phyloP scores from a whole-genome alignment of 208 protist species.

The Wallacemonas sp. region DNA sequence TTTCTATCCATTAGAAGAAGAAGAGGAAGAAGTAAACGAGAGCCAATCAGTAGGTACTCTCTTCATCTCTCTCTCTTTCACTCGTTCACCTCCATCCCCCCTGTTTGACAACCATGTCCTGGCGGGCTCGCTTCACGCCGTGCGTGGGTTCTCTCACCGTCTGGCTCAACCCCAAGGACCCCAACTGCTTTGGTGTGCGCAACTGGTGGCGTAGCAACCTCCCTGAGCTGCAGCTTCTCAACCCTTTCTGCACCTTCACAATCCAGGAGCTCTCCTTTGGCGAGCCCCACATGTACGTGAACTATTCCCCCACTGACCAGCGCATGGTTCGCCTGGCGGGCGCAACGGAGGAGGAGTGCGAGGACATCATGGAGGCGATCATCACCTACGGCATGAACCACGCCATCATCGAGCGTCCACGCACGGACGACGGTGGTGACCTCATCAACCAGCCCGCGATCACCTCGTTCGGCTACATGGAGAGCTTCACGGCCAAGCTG shows the following conservation, averaged over 20 bases:
- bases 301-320: constrained; percentile 88
- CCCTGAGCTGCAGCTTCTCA: constrained; percentile 89
- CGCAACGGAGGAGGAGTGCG: constrained; percentile 89
- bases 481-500: constrained; percentile 87
- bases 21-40: no score
- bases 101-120: constrained; percentile 65
- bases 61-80: neutral
- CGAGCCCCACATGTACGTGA: constrained; percentile 91
- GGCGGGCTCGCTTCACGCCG: constrained; percentile 88
- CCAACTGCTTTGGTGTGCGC: constrained; percentile 91
- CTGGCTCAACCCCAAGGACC: constrained; percentile 93
- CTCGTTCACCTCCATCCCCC: neutral
- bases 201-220: constrained; percentile 93
- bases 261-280: constrained; percentile 91
- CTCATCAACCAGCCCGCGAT: constrained; percentile 86
- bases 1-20: no score
- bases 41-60: neutral
- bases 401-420: constrained; percentile 81
- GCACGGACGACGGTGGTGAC: constrained; percentile 87
- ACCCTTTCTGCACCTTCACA: constrained; percentile 88
- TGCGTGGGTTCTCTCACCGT: constrained; percentile 82
- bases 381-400: constrained; percentile 91
- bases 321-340: constrained; percentile 87
- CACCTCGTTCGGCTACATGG: constrained; percentile 87
- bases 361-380: constrained; percentile 90